phyloP scores from a whole-genome alignment of 495 filamentous ascomycete genomes.

The Neurospora sp. region DNA sequence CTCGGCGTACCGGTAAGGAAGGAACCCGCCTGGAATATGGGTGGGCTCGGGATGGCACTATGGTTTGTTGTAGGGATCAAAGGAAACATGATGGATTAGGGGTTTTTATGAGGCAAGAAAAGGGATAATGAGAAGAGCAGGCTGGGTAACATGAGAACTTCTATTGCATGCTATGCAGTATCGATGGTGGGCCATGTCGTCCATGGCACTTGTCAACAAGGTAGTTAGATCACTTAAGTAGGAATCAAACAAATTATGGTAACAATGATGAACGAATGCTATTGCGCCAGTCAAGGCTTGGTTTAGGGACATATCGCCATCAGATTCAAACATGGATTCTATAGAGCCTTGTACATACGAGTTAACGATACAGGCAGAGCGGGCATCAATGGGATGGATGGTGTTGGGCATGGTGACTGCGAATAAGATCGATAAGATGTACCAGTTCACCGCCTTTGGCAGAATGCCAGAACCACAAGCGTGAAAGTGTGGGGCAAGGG shows the following conservation, averaged over 20 bases:
- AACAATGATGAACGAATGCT: not conserved
- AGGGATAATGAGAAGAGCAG: not conserved
- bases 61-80: not conserved
- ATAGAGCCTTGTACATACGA: not conserved
- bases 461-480: conserved; percentile 8
- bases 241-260: not conserved
- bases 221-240: not conserved
- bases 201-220: not conserved
- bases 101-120: not conserved
- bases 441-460: conserved; percentile 20
- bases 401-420: not conserved
- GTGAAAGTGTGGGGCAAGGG: conserved; percentile 7
- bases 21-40: not conserved
- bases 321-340: not conserved
- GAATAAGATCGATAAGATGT: not conserved
- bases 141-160: not conserved
- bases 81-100: not conserved
- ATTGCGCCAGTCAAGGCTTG: not conserved
- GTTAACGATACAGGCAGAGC: not conserved
- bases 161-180: not conserved
- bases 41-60: not conserved
- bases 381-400: not conserved
- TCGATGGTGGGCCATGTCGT: not conserved
- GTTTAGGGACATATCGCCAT: not conserved
- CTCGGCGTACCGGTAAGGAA: conserved; percentile 9